Evolutionary conservation across 2,329 filamentous ascomycete genomes (phyloP), one percentile per base, ranked within the genome.

Genomic region (Grosmannia penicillata): DNA sequence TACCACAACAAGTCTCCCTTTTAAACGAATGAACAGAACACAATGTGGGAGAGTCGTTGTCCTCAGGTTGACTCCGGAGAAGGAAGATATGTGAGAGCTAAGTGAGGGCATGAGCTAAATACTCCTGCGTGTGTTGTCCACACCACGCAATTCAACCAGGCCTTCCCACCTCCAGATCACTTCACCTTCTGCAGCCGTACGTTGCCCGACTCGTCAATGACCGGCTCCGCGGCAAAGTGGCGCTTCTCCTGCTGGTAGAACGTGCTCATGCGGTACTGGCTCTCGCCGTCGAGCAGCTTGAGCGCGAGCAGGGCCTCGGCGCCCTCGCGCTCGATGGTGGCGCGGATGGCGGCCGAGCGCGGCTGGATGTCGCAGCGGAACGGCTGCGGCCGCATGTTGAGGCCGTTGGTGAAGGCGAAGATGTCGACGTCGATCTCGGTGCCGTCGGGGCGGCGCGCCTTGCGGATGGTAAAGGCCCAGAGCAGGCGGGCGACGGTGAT

Each of bases 381-480:
- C 0, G 66, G 64, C 43, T 63, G 59, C 4, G 70, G 70, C 3
- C 70, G 60, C 68, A 71, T 72, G 44, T 75, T 75, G 19, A 74
- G 54, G 3, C 70, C 70, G 44, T 75, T 71, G 3, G 48, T 49
- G 15, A 44, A 63, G 56, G 62, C 51, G 65, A 72, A 70, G 29
- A 75, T 73, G 43, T 75, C 70, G 28, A 75, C 66, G 2, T 65
- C 60, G 15, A 70, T 57, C 15, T 61, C 56, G 45, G 55, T 59
- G 42, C 56, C 51, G 23, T 54, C 42, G 1, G 51, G 30, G 22
- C 56, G 55, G 39, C 39, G 51, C 41, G 57, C 55, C 48, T 58
- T 62, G 43, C 53, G 47, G 40, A 75, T 65, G 39, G 60, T 58
- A 47, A 75, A 77, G 0, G 60, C 70, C 69, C 72, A 76, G 7